Percentiles rank a stretch among this genome's conserved stretches.
These are phyloP conservation scores for Populus deltoides DNA, from an alignment of 345 rosid genomes.

Conservation along the genomic window DNA sequence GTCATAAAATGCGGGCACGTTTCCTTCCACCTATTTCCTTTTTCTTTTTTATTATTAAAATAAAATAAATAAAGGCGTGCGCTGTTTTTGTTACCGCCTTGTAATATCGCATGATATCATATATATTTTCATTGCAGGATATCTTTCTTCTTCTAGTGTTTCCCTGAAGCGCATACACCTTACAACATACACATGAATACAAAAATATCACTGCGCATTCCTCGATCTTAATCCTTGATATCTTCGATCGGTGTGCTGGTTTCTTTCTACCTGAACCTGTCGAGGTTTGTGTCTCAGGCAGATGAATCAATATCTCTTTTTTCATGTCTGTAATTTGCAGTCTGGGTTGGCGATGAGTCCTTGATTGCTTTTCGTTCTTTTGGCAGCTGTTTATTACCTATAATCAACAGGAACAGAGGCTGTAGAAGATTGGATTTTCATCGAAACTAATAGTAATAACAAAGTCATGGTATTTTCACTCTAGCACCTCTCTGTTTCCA, in stretches of 20 bases:
- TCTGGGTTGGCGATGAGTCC: too few relatives aligned
- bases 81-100: slow-evolving; percentile 31
- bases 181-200: not conserved
- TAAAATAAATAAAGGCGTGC: not conserved
- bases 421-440: slow-evolving; percentile 15
- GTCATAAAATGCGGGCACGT: slow-evolving; percentile 25
- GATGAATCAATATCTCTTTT: not conserved
- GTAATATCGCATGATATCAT: not conserved
- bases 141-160: not conserved
- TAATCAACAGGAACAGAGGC: slow-evolving; percentile 12
- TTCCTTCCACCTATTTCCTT: not conserved
- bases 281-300: not conserved
- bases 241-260: not conserved
- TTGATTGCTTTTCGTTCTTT: slow-evolving; percentile 11
- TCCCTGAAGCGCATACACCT: not conserved
- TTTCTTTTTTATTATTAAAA: not conserved
- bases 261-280: not conserved
- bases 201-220: not conserved
- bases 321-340: not conserved
- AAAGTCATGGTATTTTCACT: slow-evolving; percentile 39
- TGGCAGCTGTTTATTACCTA: slow-evolving; percentile 28
- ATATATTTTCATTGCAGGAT: not conserved
- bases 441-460: slow-evolving; percentile 11
- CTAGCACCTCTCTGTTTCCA: not conserved
- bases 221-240: not conserved